Evolutionary conservation across 2,329 filamentous ascomycete genomes (phyloP).

Genomic region (Oidium heveae): DNA sequence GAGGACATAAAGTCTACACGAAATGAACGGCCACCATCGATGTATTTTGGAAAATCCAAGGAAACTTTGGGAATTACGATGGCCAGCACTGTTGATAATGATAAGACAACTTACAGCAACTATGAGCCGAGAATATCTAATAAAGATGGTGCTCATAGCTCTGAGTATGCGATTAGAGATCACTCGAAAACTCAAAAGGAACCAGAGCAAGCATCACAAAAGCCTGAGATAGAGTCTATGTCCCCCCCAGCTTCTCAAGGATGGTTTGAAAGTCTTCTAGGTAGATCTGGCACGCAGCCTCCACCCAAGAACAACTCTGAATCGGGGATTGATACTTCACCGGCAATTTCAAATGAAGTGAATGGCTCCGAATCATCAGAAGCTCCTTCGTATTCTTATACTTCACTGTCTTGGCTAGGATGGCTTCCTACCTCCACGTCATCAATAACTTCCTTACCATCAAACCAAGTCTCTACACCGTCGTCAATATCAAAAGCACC

Average conservation of each 20-base stretch:
- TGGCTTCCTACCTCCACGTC: too few species aligned
- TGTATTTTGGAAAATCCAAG: constrained; percentile 14
- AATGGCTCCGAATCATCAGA: neutral
- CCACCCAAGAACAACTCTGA: neutral
- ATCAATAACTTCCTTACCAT: too few species aligned
- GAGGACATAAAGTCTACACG: constrained; percentile 8
- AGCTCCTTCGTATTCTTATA: neutral
- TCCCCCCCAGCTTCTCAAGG: neutral
- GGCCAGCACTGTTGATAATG: constrained; percentile 5
- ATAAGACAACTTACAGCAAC: neutral
- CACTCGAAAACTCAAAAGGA: neutral
- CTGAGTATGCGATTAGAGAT: neutral
- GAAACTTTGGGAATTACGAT: constrained; percentile 13
- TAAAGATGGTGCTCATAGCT: neutral
- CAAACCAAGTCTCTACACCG: too few species aligned
- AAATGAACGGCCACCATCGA: constrained; percentile 10
- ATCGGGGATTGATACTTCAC: neutral
- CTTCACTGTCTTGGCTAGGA: too few species aligned
- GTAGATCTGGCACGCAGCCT: neutral
- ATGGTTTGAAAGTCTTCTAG: neutral
- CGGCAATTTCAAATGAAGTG: neutral
- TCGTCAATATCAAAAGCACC: too few species aligned
- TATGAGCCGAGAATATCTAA: neutral
- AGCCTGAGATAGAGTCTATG: neutral
- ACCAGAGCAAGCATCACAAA: neutral